Percentiles rank a stretch among this genome's conserved stretches.
Conservation (phyloP, 768 basidiomycete species). For the Pleurotus salmoneostramineus region DNA sequence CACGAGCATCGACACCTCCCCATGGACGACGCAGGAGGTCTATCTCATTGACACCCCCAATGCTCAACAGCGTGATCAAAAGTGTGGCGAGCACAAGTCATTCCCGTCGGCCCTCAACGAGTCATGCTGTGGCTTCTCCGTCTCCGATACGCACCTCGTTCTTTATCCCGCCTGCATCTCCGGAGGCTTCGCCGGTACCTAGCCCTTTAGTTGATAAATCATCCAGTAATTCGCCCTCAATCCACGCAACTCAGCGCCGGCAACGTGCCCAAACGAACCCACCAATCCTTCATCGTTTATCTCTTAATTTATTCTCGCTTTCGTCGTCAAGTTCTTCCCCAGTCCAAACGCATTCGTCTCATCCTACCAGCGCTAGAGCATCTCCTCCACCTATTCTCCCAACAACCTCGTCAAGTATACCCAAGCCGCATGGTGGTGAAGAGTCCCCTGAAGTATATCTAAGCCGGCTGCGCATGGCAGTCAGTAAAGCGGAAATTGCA, state of each 20-base stretch:
- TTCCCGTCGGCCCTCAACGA: slow-evolving; percentile 36
- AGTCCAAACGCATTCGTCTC: background rate
- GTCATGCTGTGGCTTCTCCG: slow-evolving; percentile 25
- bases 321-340: slow-evolving; percentile 9
- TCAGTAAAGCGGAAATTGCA: slow-evolving; percentile 78
- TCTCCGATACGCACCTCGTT: slow-evolving; percentile 20
- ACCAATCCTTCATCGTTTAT: slow-evolving; percentile 66
- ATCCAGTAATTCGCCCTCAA: slow-evolving; percentile 6
- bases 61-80: background rate
- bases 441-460: slow-evolving; percentile 76
- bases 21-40: slow-evolving; percentile 14
- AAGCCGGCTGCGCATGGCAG: slow-evolving; percentile 52
- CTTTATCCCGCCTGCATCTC: slow-evolving; percentile 19
- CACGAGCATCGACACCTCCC: slow-evolving; percentile 8
- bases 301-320: slow-evolving; percentile 58
- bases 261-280: slow-evolving; percentile 59
- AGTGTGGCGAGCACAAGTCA: background rate
- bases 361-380: slow-evolving; percentile 18
- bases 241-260: slow-evolving; percentile 18
- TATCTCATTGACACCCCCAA: slow-evolving; percentile 2
- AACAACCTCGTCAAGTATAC: slow-evolving; percentile 39
- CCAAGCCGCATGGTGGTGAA: slow-evolving; percentile 47
- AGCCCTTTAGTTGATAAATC: slow-evolving; percentile 11
- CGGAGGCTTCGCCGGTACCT: slow-evolving; percentile 13
- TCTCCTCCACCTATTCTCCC: slow-evolving; percentile 44